These are phyloP conservation scores for Irpex lacteus DNA, from an alignment of 1,284 basidiomycete genomes.

Conservation along the genomic window DNA sequence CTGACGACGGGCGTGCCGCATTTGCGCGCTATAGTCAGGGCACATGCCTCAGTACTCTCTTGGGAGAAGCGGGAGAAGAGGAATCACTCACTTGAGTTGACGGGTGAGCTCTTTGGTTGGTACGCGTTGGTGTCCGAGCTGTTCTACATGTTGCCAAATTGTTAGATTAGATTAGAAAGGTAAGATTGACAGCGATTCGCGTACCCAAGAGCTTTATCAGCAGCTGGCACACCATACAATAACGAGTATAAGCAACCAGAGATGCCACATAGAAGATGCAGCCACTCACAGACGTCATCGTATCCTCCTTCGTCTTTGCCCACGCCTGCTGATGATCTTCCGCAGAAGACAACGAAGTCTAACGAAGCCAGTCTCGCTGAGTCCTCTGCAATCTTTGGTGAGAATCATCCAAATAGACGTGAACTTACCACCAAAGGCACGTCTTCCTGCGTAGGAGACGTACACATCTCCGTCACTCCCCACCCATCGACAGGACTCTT, in stretches of 20 bases:
- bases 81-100: background rate
- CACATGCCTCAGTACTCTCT: background rate
- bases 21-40: background rate
- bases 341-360: background rate
- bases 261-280: background rate
- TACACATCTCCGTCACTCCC: background rate
- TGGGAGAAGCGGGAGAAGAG: background rate
- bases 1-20: background rate
- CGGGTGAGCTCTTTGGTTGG: background rate
- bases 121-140: background rate
- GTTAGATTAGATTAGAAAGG: background rate
- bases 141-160: background rate
- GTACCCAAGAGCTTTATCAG: background rate
- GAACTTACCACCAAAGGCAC: background rate
- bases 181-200: background rate
- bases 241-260: background rate
- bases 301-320: background rate
- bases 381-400: no score
- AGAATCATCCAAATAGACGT: background rate
- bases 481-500: background rate
- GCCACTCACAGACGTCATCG: background rate
- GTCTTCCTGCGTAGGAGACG: slow-evolving; percentile 4
- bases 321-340: background rate
- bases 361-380: no score
- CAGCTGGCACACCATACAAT: background rate